These are phyloP conservation scores for Elsinoe perseae DNA, from an alignment of 2,329 filamentous ascomycete genomes.

Conservation along the genomic window DNA sequence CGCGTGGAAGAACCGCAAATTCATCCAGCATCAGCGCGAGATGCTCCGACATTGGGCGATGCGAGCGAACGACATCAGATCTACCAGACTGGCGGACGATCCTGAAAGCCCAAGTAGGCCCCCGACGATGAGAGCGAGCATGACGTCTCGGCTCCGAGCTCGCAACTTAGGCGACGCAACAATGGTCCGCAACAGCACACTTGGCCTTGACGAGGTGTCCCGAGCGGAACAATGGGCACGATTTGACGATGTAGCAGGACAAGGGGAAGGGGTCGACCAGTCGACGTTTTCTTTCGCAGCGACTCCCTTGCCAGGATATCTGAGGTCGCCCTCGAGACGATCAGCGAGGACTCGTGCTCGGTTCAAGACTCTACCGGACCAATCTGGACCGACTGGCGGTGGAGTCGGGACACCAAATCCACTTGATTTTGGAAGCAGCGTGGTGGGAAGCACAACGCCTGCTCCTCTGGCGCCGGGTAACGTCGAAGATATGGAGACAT, in stretches of 20 bases:
- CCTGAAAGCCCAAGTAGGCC: constrained; percentile 16
- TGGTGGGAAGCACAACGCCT: constrained; percentile 15
- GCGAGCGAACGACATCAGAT: constrained; percentile 31
- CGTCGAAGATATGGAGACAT: constrained; percentile 19
- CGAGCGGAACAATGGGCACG: constrained; percentile 33
- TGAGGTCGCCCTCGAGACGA: constrained; percentile 41
- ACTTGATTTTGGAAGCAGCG: constrained; percentile 12
- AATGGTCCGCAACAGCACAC: neutral
- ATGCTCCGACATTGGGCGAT: constrained; percentile 51
- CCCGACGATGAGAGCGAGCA: neutral
- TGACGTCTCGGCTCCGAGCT: neutral
- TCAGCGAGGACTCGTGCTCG: constrained; percentile 30
- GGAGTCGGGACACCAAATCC: neutral
- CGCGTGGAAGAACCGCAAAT: constrained; percentile 46
- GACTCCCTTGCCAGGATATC: constrained; percentile 32
- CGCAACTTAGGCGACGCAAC: neutral
- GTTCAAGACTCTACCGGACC: constrained; percentile 16
- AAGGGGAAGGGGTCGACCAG: neutral
- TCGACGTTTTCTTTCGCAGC: constrained; percentile 15
- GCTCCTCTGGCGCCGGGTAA: constrained; percentile 14
- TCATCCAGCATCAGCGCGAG: constrained; percentile 47
- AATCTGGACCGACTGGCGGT: constrained; percentile 8
- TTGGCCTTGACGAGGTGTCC: constrained; percentile 25
- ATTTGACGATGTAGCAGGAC: constrained; percentile 27
- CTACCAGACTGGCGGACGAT: constrained; percentile 18